Evolutionary conservation across 176 grass and related monocot genomes (phyloP).

Genomic region (Paspalum vaginatum): DNA sequence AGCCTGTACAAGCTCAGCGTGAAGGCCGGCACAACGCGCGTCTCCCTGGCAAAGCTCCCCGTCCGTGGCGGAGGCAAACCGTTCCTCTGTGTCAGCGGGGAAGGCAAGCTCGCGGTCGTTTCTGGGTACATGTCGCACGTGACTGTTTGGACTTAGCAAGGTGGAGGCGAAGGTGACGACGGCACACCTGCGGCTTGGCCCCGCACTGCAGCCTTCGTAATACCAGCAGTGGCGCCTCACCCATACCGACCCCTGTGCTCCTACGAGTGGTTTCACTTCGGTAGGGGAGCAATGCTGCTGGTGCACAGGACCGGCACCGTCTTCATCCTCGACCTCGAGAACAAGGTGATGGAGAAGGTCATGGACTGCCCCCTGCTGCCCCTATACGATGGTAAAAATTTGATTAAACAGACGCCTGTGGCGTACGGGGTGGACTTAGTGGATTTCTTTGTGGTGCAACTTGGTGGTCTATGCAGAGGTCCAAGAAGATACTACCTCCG

Average conservation of each 20-base stretch:
- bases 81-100: background rate
- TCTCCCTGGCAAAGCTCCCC: background rate
- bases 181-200: background rate
- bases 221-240: background rate
- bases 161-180: background rate
- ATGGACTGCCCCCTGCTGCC: too few species aligned
- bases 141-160: background rate
- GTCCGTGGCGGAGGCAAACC: background rate
- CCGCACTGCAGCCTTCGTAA: conserved; percentile 1
- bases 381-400: too few species aligned
- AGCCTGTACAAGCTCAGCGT: background rate
- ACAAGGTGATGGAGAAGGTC: background rate
- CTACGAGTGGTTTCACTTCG: background rate
- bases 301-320: background rate
- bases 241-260: background rate
- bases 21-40: background rate
- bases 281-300: background rate
- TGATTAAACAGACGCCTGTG: too few species aligned
- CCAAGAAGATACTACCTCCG: too few species aligned
- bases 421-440: too few species aligned
- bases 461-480: too few species aligned
- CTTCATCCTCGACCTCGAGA: background rate
- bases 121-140: background rate
- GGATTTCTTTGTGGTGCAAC: too few species aligned
- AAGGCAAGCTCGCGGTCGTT: background rate